Conservation (phyloP, 768 basidiomycete species). For the Podaxis rugospora region DNA sequence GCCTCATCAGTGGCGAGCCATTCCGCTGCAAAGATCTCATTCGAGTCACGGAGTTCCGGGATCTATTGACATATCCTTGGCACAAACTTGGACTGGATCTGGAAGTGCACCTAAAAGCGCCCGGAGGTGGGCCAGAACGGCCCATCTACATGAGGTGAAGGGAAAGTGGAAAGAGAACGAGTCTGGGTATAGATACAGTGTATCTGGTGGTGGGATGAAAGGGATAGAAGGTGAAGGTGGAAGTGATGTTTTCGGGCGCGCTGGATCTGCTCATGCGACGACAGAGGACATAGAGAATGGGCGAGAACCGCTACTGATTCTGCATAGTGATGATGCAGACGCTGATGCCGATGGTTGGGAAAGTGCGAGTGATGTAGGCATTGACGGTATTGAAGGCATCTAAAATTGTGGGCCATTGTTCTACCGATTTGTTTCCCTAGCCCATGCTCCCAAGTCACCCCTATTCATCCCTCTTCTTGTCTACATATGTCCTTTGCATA, state of each 20-base stretch:
- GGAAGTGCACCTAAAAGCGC: conserved; percentile 38
- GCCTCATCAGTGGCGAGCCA: background rate
- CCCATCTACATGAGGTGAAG: conserved; percentile 49
- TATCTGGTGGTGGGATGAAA: background rate
- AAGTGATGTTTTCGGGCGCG: background rate
- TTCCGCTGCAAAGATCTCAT: conserved; percentile 4
- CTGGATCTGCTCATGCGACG: background rate
- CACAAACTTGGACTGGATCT: conserved; percentile 13
- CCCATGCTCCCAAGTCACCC: background rate
- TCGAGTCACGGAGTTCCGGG: conserved; percentile 6
- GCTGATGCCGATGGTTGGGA: conserved; percentile 11
- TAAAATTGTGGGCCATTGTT: background rate
- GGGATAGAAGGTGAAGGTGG: background rate
- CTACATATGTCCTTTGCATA: background rate
- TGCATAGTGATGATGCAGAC: background rate
- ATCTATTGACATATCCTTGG: conserved; percentile 9
- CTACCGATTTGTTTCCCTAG: background rate
- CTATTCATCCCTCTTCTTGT: background rate
- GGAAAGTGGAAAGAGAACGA: background rate
- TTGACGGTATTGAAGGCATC: background rate
- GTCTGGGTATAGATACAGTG: background rate
- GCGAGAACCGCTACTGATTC: background rate
- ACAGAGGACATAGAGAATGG: background rate
- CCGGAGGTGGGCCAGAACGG: conserved; percentile 57
- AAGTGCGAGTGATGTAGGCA: conserved; percentile 8